Conservation (phyloP, 2,329 filamentous ascomycete genomes). For the Tothia fuscella region DNA sequence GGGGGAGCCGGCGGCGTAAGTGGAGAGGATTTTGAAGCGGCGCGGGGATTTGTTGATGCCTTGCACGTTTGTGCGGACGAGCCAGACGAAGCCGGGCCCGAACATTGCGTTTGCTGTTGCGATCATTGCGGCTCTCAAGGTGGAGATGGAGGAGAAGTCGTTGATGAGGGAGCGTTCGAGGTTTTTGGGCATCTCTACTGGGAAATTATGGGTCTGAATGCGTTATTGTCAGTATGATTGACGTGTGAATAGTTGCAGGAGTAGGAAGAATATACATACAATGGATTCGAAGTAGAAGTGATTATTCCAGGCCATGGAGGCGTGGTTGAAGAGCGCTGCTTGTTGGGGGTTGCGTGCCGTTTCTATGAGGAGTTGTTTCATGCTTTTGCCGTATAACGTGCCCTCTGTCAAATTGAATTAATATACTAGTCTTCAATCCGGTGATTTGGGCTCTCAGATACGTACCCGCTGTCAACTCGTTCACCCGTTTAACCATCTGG, state of each 20-base stretch:
- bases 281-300: conserved; percentile 65
- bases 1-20: conserved; percentile 84
- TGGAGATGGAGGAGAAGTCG: conserved; percentile 73
- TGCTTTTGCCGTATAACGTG: conserved; percentile 46
- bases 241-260: background rate
- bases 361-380: conserved; percentile 58
- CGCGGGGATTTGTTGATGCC: conserved; percentile 20
- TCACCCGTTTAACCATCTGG: conserved; percentile 63
- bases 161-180: conserved; percentile 42
- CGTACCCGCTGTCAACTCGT: conserved; percentile 59
- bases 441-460: conserved; percentile 12
- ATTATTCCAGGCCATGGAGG: conserved; percentile 92
- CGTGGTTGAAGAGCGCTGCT: conserved; percentile 85
- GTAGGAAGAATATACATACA: conserved; percentile 14
- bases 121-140: conserved; percentile 67
- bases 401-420: conserved; percentile 38
- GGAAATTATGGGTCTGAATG: conserved; percentile 15
- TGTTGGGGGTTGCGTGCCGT: conserved; percentile 66
- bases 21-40: conserved; percentile 59
- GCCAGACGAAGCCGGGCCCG: conserved; percentile 93
- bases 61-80: conserved; percentile 47
- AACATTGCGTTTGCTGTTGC: conserved; percentile 83
- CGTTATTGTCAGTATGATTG: too few relatives aligned
- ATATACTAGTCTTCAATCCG: background rate
- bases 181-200: background rate